Evolutionary conservation across 148 eudicot genomes (phyloP).

Genomic region (Camellia granthamiana): DNA sequence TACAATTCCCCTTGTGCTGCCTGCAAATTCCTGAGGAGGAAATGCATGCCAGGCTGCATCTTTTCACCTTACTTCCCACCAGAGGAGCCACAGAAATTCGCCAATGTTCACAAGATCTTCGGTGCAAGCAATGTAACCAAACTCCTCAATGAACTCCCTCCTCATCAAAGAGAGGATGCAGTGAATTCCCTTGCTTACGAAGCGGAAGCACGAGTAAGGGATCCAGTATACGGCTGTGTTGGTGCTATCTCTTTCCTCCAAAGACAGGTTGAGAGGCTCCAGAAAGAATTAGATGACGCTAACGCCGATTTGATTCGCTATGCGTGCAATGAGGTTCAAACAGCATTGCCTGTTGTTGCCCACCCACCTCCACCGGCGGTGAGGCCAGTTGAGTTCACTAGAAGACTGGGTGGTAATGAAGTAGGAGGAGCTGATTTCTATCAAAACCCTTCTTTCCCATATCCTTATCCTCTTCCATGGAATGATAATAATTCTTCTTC

Average conservation of each 20-base stretch:
- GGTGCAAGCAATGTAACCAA: conserved; percentile 83
- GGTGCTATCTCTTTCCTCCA: conserved; percentile 75
- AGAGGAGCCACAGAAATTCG: conserved; percentile 79
- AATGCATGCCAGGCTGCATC: conserved; percentile 80
- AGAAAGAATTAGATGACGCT: conserved; percentile 72
- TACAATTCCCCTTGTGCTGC: conserved; percentile 89
- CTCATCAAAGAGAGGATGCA: conserved; percentile 76
- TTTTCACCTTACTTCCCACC: conserved; percentile 86
- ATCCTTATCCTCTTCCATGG: conserved; percentile 21
- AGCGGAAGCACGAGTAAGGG: conserved; percentile 73
- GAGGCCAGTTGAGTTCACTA: background rate
- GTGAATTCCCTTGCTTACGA: conserved; percentile 81
- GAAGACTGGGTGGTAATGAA: background rate
- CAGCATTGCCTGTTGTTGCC: too few species aligned
- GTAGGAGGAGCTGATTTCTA: conserved; percentile 12
- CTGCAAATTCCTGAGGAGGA: conserved; percentile 83
- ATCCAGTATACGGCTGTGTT: conserved; percentile 81
- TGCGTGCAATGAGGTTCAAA: conserved; percentile 34
- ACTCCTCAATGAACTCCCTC: conserved; percentile 72
- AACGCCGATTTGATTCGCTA: conserved; percentile 57
- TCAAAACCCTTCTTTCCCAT: conserved; percentile 17
- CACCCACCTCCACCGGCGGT: background rate
- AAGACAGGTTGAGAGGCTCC: conserved; percentile 66
- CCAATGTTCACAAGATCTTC: conserved; percentile 86
- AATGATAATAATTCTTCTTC: conserved; percentile 3